Evolutionary conservation across 1,284 basidiomycete species (phyloP).

Genomic region (Ceratobasidium sp.): DNA sequence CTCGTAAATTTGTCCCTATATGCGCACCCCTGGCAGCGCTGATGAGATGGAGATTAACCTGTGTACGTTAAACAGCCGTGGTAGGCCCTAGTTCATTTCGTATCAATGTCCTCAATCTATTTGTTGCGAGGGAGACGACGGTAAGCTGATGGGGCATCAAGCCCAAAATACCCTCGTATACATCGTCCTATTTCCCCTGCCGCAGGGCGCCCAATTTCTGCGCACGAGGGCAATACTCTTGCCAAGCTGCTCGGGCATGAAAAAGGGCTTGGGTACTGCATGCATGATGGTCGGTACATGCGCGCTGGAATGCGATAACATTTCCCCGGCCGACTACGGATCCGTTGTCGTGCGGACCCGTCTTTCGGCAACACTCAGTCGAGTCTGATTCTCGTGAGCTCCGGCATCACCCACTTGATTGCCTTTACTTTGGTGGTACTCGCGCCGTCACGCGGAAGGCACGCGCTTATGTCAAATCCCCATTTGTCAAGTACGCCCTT

Average conservation of each 20-base stretch:
- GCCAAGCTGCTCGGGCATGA: too few relatives aligned
- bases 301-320: too few relatives aligned
- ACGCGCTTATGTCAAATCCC: conserved; percentile 13
- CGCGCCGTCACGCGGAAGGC: background rate
- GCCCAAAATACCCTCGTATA: too few relatives aligned
- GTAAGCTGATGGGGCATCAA: too few relatives aligned
- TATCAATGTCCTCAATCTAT: background rate
- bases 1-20: background rate
- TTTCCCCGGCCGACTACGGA: background rate
- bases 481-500: background rate
- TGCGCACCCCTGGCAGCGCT: background rate
- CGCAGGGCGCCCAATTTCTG: too few relatives aligned
- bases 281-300: too few relatives aligned
- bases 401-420: background rate
- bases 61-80: background rate
- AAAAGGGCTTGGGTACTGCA: too few relatives aligned
- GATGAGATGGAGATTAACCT: background rate
- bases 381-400: background rate
- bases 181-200: too few relatives aligned
- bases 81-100: background rate
- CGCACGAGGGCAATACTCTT: too few relatives aligned
- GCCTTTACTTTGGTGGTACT: background rate
- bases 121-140: background rate
- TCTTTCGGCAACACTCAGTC: background rate
- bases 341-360: background rate